Conservation (phyloP, 192 early-diverging fungal species). For the Entomortierella beljakovae region DNA sequence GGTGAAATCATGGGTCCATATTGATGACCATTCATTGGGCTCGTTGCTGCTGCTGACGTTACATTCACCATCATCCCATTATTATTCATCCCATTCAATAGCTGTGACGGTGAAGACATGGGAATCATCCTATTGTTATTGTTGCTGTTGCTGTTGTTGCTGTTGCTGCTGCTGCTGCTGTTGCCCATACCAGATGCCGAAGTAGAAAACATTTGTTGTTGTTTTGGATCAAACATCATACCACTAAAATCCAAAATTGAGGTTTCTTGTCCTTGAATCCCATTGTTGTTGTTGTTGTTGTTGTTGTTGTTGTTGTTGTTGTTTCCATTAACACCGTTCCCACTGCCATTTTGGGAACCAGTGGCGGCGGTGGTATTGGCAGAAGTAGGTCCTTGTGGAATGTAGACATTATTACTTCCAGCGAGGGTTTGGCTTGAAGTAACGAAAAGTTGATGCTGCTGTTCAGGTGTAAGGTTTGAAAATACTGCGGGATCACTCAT, state of each 20-base stretch:
- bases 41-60: too few species aligned
- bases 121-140: not conserved
- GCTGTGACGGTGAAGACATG: not conserved
- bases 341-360: too few species aligned
- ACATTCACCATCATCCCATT: not conserved
- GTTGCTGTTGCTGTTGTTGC: not conserved
- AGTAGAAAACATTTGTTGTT: slow-evolving; percentile 19
- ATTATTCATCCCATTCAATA: not conserved
- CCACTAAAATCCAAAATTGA: slow-evolving; percentile 3
- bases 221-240: slow-evolving; percentile 6
- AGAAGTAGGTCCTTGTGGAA: too few species aligned
- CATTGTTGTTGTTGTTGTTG: slow-evolving; percentile 29
- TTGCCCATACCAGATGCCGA: too few species aligned
- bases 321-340: too few species aligned
- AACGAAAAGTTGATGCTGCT: too few species aligned
- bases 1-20: too few species aligned
- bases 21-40: too few species aligned
- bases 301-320: too few species aligned
- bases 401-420: not conserved
- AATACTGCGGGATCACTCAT: slow-evolving; percentile 28
- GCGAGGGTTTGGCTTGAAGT: slow-evolving; percentile 27
- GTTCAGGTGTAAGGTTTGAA: slow-evolving; percentile 12
- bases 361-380: too few species aligned
- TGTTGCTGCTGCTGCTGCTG: slow-evolving; percentile 3
- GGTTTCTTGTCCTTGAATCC: slow-evolving; percentile 5